These are phyloP conservation scores for Aureobasidium sp. DNA, from an alignment of 2,329 filamentous ascomycete genomes.

Conservation along the genomic window DNA sequence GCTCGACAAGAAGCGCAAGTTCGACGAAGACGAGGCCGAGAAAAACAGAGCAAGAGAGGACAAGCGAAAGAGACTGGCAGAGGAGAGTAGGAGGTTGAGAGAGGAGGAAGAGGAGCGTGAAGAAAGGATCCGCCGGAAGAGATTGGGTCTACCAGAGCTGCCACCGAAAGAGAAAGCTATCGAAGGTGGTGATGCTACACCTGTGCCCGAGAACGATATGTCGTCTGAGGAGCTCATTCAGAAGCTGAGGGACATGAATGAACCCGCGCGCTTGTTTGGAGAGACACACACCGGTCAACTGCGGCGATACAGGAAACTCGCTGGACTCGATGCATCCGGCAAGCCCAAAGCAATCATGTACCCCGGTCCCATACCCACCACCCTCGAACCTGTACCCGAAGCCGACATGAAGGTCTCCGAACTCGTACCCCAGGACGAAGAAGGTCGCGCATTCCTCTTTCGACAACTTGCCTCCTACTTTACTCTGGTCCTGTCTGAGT, in stretches of 20 bases:
- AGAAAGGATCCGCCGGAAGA: slow-evolving; percentile 62
- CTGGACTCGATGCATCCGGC: slow-evolving; percentile 15
- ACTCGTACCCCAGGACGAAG: slow-evolving; percentile 52
- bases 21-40: slow-evolving; percentile 73
- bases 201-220: slow-evolving; percentile 44
- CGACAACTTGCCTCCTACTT: slow-evolving; percentile 92
- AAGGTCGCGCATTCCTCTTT: slow-evolving; percentile 63
- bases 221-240: slow-evolving; percentile 59
- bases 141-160: slow-evolving; percentile 72
- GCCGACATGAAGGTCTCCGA: slow-evolving; percentile 77
- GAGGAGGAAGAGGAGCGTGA: slow-evolving; percentile 67
- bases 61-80: slow-evolving; percentile 71
- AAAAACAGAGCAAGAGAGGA: slow-evolving; percentile 65
- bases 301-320: slow-evolving; percentile 60
- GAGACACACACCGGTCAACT: slow-evolving; percentile 65
- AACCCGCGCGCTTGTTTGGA: slow-evolving; percentile 71
- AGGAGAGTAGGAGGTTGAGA: slow-evolving; percentile 61
- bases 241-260: slow-evolving; percentile 61
- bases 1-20: slow-evolving; percentile 71
- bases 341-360: slow-evolving; percentile 38
- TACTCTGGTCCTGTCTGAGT: slow-evolving; percentile 83
- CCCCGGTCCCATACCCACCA: slow-evolving; percentile 79
- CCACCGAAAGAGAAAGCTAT: slow-evolving; percentile 41
- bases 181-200: slow-evolving; percentile 25
- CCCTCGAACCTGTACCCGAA: slow-evolving; percentile 68